These are phyloP conservation scores for Podospora pseudoanserina DNA, from an alignment of 495 filamentous ascomycete genomes.

Conservation along the genomic window DNA sequence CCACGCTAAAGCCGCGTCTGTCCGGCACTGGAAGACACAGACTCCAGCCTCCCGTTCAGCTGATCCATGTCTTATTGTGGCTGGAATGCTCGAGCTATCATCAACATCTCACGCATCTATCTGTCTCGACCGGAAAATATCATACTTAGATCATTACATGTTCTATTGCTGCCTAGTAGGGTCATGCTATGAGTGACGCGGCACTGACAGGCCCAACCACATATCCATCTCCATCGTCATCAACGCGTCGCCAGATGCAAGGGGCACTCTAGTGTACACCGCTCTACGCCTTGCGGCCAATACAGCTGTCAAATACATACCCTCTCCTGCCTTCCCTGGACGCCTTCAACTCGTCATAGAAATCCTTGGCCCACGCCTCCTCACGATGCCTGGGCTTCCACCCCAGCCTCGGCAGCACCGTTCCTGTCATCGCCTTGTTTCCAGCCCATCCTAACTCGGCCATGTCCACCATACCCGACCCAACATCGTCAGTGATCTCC, in stretches of 20 bases:
- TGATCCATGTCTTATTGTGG: not conserved
- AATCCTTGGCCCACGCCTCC: conserved; percentile 9
- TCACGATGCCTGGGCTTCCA: conserved; percentile 7
- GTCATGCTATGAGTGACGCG: not conserved
- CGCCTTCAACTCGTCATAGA: conserved; percentile 6
- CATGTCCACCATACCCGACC: conserved; percentile 7
- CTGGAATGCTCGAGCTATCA: not conserved
- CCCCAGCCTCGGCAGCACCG: conserved; percentile 7
- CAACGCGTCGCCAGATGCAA: not conserved
- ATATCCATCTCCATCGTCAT: not conserved
- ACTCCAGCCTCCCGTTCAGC: not conserved
- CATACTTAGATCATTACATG: not conserved
- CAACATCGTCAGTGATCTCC: conserved; percentile 11
- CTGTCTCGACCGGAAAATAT: not conserved
- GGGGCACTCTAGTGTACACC: not conserved
- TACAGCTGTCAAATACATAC: conserved; percentile 5
- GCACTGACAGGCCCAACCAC: not conserved
- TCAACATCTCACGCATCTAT: not conserved
- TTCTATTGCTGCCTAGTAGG: not conserved
- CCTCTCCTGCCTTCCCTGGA: conserved; percentile 1
- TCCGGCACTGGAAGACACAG: not conserved
- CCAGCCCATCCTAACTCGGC: conserved; percentile 11
- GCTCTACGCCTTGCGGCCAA: not conserved
- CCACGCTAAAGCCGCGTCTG: conserved; percentile 4
- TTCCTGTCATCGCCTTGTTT: conserved; percentile 12